Conservation (phyloP, 2,329 filamentous ascomycete species). For the Fusarium palustre region DNA sequence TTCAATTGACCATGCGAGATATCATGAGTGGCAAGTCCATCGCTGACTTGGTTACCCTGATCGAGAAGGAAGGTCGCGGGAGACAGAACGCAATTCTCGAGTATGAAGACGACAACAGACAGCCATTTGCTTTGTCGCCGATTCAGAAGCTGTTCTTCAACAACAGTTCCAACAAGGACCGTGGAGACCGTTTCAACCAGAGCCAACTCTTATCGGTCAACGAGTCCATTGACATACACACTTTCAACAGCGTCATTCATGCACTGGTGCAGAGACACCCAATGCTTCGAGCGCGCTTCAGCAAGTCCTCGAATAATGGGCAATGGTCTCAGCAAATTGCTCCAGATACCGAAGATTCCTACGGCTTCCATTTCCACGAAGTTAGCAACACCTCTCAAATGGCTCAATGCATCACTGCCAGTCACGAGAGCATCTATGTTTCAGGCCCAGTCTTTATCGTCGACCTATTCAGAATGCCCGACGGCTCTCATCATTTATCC, state of each 20-base stretch:
- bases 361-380: conserved; percentile 31
- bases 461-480: conserved; percentile 9
- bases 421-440: conserved; percentile 11
- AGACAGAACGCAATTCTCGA: background rate
- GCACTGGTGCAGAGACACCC: conserved; percentile 49
- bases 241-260: conserved; percentile 41
- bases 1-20: conserved; percentile 50
- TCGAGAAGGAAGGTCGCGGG: conserved; percentile 4
- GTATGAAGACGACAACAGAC: background rate
- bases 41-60: conserved; percentile 35
- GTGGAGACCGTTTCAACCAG: conserved; percentile 58
- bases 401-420: background rate
- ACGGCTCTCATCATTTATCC: conserved; percentile 44
- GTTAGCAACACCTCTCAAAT: conserved; percentile 22
- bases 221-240: conserved; percentile 7
- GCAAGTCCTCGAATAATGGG: background rate
- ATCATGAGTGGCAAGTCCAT: conserved; percentile 50
- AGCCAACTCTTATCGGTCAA: conserved; percentile 55
- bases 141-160: conserved; percentile 59
- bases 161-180: conserved; percentile 33
- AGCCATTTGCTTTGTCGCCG: conserved; percentile 55
- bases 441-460: conserved; percentile 10
- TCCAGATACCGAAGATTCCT: conserved; percentile 33
- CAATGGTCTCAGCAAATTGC: conserved; percentile 44
- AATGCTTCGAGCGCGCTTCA: conserved; percentile 54